These are phyloP conservation scores for Wickerhamomyces strasburgensis DNA, from an alignment of 805 yeast species.

Conservation along the genomic window DNA sequence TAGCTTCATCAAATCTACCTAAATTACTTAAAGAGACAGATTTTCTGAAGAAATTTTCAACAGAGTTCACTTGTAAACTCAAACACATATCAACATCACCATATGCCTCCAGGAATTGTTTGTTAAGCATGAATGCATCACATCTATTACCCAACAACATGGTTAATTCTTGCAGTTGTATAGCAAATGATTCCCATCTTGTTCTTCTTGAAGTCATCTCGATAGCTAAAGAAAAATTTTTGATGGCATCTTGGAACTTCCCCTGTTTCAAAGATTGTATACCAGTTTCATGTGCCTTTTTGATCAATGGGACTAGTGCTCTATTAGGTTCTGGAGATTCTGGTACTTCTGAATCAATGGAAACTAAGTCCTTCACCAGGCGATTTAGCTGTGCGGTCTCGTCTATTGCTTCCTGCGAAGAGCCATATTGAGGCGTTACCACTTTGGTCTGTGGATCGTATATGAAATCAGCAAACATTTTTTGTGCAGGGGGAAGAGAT, in stretches of 20 bases:
- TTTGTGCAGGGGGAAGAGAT: no score
- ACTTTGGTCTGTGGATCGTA: conserved; percentile 28
- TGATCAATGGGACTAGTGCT: conserved; percentile 52
- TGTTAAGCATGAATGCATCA: conserved; percentile 57
- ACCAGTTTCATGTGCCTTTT: conserved; percentile 62
- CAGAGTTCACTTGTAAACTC: conserved; percentile 31
- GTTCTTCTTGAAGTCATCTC: conserved; percentile 65
- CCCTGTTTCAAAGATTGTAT: conserved; percentile 49
- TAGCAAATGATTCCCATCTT: conserved; percentile 69
- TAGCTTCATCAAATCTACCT: conserved; percentile 58
- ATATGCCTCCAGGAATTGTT: conserved; percentile 52
- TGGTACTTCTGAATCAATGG: conserved; percentile 41
- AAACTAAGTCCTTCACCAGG: conserved; percentile 29
- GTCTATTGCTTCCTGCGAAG: conserved; percentile 15
- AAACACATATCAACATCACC: conserved; percentile 54
- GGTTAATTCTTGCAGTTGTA: conserved; percentile 63
- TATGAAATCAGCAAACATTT: background rate
- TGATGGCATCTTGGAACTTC: conserved; percentile 55
- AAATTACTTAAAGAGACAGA: conserved; percentile 60
- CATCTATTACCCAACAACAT: conserved; percentile 65
- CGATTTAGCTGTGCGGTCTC: conserved; percentile 32
- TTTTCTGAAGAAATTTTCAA: conserved; percentile 70
- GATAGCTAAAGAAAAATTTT: conserved; percentile 59
- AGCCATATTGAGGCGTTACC: conserved; percentile 11
- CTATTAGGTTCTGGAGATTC: conserved; percentile 51